Percentiles rank a stretch among this genome's conserved stretches.
These are phyloP conservation scores for Candida odintsovae DNA, from an alignment of 805 yeast species.

Conservation along the genomic window DNA sequence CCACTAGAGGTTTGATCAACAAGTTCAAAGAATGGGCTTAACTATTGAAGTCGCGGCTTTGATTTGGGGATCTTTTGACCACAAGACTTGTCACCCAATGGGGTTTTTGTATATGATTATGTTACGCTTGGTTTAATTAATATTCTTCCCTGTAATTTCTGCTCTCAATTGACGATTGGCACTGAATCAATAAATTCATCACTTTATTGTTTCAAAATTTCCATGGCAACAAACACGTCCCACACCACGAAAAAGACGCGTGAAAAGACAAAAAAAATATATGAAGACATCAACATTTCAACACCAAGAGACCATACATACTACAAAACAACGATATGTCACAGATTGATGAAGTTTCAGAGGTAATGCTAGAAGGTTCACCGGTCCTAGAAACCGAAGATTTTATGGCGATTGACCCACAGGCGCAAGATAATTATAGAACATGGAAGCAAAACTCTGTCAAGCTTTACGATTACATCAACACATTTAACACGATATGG, in stretches of 20 bases:
- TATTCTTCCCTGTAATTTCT: no score
- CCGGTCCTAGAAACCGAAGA: background rate
- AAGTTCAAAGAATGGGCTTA: constrained; percentile 80
- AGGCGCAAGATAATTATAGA: constrained; percentile 23
- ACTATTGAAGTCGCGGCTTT: background rate
- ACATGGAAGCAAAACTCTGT: constrained; percentile 81
- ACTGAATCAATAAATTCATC: no score
- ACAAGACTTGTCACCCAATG: background rate
- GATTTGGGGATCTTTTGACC: no score
- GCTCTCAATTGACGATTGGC: no score
- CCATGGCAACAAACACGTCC: no score
- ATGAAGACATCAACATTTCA: no score
- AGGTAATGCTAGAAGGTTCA: background rate
- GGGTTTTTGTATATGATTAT: background rate
- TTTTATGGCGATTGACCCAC: constrained; percentile 4
- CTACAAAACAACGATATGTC: background rate
- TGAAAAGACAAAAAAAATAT: no score
- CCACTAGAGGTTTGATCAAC: constrained; percentile 91
- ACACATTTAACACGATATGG: constrained; percentile 61
- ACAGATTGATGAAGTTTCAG: background rate
- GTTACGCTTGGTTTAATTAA: background rate
- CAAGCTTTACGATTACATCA: constrained; percentile 64
- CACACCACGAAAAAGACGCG: no score
- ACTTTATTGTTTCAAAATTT: no score
- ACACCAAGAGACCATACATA: no score